Percentiles rank a stretch among this genome's conserved stretches.
Conservation (phyloP, 495 filamentous ascomycete species). For the Articulospora tetracladia region DNA sequence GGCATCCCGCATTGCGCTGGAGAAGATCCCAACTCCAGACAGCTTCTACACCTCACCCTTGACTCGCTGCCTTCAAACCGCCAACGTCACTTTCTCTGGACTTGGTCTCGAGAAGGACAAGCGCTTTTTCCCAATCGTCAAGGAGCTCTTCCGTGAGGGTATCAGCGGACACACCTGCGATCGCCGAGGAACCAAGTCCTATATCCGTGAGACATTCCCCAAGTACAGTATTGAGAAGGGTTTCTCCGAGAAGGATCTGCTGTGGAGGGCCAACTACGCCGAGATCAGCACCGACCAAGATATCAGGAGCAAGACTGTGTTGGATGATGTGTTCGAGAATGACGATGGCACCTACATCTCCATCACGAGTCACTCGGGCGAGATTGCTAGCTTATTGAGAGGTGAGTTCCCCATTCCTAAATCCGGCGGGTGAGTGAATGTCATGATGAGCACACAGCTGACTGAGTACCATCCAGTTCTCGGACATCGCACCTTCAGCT, state of each 20-base stretch:
- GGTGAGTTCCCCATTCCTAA: constrained; percentile 26
- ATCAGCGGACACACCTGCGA: constrained; percentile 78
- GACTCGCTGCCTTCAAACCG: constrained; percentile 62
- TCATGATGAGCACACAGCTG: too few species aligned
- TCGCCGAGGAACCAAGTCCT: constrained; percentile 51
- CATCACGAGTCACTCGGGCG: constrained; percentile 65
- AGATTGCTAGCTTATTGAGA: constrained; percentile 54
- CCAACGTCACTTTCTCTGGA: constrained; percentile 54
- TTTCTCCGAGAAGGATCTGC: constrained; percentile 57
- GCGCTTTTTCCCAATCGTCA: constrained; percentile 59
- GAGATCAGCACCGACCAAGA: constrained; percentile 53
- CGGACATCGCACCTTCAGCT: constrained; percentile 54
- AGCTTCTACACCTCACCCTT: constrained; percentile 68
- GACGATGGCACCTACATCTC: constrained; percentile 58
- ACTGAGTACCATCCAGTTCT: too few species aligned
- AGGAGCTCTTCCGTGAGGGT: constrained; percentile 68
- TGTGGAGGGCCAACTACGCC: constrained; percentile 52
- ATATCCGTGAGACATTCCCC: constrained; percentile 57
- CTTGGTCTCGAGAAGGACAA: constrained; percentile 44
- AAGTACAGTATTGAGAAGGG: constrained; percentile 55
- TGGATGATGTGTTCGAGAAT: constrained; percentile 60
- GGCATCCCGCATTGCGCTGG: constrained; percentile 44
- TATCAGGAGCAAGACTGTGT: constrained; percentile 45
- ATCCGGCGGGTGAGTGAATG: background rate
- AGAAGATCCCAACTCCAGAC: constrained; percentile 60